Percentiles rank a stretch among this genome's conserved stretches.
Evolutionary conservation across 805 yeast species (phyloP).

Genomic region (Suhomyces kilbournensis): DNA sequence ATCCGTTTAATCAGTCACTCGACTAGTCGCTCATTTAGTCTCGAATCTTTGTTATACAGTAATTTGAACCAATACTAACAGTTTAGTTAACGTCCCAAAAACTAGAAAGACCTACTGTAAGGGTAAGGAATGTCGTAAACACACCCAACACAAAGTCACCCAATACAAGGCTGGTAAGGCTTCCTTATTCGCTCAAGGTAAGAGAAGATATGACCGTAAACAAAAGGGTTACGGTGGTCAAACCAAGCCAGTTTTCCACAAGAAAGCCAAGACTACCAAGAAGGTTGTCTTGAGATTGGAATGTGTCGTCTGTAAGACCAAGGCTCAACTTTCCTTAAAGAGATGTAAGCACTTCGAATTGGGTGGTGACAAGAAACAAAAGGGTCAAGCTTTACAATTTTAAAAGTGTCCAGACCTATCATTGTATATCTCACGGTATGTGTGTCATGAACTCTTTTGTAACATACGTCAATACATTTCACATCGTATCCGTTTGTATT

Average conservation of each 20-base stretch:
- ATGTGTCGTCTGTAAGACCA: conserved; percentile 98
- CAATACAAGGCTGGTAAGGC: conserved; percentile 99
- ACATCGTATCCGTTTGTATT: conserved; percentile 3
- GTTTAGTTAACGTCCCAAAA: conserved; percentile 97
- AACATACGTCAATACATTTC: conserved; percentile 4
- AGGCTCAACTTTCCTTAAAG: conserved; percentile 96
- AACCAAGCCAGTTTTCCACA: conserved; percentile 99
- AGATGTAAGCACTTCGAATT: conserved; percentile 99
- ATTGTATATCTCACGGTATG: conserved; percentile 2
- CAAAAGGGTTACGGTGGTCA: conserved; percentile 99
- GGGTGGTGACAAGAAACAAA: conserved; percentile 99
- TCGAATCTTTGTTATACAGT: neutral
- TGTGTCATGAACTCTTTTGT: conserved; percentile 4
- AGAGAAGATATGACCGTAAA: conserved; percentile 99
- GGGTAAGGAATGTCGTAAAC: conserved; percentile 98
- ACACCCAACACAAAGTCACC: conserved; percentile 99
- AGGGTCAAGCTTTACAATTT: conserved; percentile 99
- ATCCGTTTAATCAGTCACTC: neutral
- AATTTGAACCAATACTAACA: conserved; percentile 17
- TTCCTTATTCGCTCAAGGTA: conserved; percentile 98
- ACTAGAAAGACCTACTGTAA: conserved; percentile 99
- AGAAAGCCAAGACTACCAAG: conserved; percentile 99
- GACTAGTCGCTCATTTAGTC: neutral
- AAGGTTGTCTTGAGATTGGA: conserved; percentile 99
- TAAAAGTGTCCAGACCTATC: conserved; percentile 31